Base-by-base conservation (phyloP, 2,329 filamentous ascomycete species). In the Colletotrichum trifolii region DNA sequence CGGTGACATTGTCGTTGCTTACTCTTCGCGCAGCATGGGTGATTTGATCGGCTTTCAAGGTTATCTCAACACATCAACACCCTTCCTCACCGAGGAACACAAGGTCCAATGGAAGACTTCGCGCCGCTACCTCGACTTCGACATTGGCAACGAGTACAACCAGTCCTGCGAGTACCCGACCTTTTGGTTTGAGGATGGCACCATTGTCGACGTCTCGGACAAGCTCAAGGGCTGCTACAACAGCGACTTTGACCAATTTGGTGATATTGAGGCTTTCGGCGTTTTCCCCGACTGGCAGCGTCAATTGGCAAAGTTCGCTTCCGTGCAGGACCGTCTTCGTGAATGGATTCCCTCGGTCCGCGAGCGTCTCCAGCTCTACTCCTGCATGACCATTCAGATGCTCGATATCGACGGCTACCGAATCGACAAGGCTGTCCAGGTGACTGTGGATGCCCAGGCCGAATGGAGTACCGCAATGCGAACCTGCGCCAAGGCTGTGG, bases 371-470 rank as follows among this genome's bases (percentile, higher is more conserved):
- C 83, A 85, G 67, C 83, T 83, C 48, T 87, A 89, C 69, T 88
- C 87, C 2, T 91, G 88, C 74, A 86, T 90, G 74, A 80, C 86
- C 39, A 88, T 91, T 61, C 75, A 79, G 33, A 85, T 83, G 67
- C 78, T 91, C n/a, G 88, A 90, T 70, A 85, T 91, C 60, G 88
- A 91, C 70, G 88, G 87, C 0, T 89, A 87, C 71, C 84, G 88
- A 58, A 88, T 89, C 74, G 88, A 91, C 75, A 91, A 91, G 74
- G 88, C 87, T 2, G 84, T 86, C 13, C 87, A 89, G 61, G 83
- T 86, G 11, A 89, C 88, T 0, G 82, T 89, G 6, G 88, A 90
- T 71, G 82, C 87, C 1, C 79, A 88, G 63, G 87, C 81, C 6
- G 81, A 85, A 48, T 89, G 87, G 72, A 87, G 85, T 25, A 76